These are phyloP conservation scores for Eucalyptus coolabah DNA, from an alignment of 345 rosid genomes.

Conservation along the genomic window DNA sequence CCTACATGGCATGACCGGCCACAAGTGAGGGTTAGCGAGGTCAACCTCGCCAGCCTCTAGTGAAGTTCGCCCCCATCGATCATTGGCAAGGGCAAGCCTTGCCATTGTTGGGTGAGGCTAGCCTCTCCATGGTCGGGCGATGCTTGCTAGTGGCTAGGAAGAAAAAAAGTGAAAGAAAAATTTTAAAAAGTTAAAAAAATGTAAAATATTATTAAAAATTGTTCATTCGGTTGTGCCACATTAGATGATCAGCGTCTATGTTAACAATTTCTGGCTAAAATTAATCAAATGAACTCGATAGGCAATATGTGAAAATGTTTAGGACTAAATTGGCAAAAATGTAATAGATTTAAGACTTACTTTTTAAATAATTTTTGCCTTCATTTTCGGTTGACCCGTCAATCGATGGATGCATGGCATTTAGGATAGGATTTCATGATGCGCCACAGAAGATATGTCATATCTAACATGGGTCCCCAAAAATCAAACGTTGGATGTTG, in stretches of 20 bases:
- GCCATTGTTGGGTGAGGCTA: too few species aligned
- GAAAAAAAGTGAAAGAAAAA: too few species aligned
- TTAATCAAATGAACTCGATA: neutral
- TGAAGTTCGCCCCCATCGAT: too few species aligned
- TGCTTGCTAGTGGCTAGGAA: neutral
- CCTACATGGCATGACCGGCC: rapidly evolving
- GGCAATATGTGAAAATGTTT: rapidly evolving
- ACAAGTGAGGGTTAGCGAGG: too few species aligned
- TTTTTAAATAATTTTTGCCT: neutral
- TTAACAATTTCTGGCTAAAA: too few species aligned
- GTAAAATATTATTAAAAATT: too few species aligned
- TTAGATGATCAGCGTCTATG: rapidly evolving
- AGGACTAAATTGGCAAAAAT: rapidly evolving
- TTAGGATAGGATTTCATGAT: neutral
- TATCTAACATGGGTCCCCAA: neutral
- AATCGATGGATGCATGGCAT: neutral
- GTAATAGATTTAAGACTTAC: too few species aligned
- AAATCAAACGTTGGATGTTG: neutral
- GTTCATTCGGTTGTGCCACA: too few species aligned
- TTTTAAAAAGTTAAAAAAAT: rapidly evolving
- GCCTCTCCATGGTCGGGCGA: neutral
- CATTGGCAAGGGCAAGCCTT: too few species aligned
- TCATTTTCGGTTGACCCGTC: neutral
- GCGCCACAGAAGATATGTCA: neutral
- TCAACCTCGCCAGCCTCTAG: too few species aligned